phyloP scores from a whole-genome alignment of 257 asterid species.

The Solanum sejunctum region DNA sequence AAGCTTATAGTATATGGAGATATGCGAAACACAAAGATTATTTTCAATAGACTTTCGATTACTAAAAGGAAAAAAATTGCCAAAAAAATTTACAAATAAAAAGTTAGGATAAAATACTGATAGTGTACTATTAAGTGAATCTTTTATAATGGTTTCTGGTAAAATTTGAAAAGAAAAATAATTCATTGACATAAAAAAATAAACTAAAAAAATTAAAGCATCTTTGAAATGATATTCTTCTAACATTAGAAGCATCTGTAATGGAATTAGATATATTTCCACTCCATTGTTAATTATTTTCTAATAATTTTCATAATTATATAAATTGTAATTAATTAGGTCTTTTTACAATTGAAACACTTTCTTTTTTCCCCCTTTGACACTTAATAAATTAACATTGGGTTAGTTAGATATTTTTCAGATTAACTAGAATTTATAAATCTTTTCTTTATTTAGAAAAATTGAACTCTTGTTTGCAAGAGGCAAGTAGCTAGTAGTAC shows the following conservation, averaged over 20 bases:
- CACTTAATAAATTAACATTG: background rate
- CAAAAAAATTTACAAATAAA: background rate
- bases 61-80: too few relatives aligned
- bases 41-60: background rate
- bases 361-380: background rate
- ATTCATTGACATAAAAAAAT: background rate
- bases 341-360: conserved; percentile 15
- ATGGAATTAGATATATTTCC: conserved; percentile 22
- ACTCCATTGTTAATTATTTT: background rate
- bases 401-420: background rate
- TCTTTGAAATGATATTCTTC: background rate
- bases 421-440: background rate
- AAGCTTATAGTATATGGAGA: background rate
- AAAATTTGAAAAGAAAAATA: background rate
- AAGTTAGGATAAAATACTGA: background rate
- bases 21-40: accelerated
- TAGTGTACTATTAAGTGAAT: background rate
- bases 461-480: background rate
- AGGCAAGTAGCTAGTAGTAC: background rate
- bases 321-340: conserved; percentile 8
- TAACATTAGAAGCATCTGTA: conserved; percentile 2
- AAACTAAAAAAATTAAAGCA: background rate
- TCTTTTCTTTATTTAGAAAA: background rate
- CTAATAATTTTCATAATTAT: conserved; percentile 9
- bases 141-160: background rate